phyloP scores from a whole-genome alignment of 805 yeast species.

The Candida xyloterini region DNA sequence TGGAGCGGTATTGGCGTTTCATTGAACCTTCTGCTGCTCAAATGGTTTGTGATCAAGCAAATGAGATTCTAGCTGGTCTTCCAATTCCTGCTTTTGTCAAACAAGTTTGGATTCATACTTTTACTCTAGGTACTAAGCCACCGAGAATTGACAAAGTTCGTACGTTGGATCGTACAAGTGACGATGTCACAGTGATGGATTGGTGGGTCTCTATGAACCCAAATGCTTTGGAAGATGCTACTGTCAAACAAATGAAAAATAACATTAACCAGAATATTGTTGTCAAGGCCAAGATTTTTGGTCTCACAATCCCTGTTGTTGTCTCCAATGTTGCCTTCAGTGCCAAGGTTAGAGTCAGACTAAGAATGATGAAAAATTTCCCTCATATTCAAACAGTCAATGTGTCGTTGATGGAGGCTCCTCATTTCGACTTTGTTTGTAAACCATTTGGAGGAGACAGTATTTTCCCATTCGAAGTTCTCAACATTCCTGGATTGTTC shows the following conservation, averaged over 20 bases:
- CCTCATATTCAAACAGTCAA: slow-evolving; percentile 94
- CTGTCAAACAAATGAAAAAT: slow-evolving; percentile 78
- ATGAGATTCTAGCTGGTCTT: slow-evolving; percentile 74
- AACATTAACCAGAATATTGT: slow-evolving; percentile 79
- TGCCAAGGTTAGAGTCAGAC: slow-evolving; percentile 71
- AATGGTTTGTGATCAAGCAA: slow-evolving; percentile 80
- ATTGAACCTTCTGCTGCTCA: slow-evolving; percentile 88
- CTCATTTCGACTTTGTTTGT: slow-evolving; percentile 81
- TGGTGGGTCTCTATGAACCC: slow-evolving; percentile 94
- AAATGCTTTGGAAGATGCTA: slow-evolving; percentile 80
- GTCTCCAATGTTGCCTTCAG: slow-evolving; percentile 78
- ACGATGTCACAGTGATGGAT: slow-evolving; percentile 95
- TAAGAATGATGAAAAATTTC: slow-evolving; percentile 85
- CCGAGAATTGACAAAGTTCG: slow-evolving; percentile 90
- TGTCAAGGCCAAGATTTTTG: slow-evolving; percentile 78
- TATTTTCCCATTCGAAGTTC: slow-evolving; percentile 81
- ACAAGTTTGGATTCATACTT: slow-evolving; percentile 78
- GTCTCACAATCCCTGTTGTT: slow-evolving; percentile 73
- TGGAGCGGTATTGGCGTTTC: slow-evolving; percentile 89
- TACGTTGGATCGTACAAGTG: slow-evolving; percentile 84
- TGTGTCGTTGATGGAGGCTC: slow-evolving; percentile 80
- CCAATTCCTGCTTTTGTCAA: slow-evolving; percentile 82
- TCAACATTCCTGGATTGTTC: slow-evolving; percentile 82
- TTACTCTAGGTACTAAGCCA: slow-evolving; percentile 94
- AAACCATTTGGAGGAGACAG: slow-evolving; percentile 75